Evolutionary conservation across 768 basidiomycete genomes (phyloP).

Genomic region (Mycena maculata): DNA sequence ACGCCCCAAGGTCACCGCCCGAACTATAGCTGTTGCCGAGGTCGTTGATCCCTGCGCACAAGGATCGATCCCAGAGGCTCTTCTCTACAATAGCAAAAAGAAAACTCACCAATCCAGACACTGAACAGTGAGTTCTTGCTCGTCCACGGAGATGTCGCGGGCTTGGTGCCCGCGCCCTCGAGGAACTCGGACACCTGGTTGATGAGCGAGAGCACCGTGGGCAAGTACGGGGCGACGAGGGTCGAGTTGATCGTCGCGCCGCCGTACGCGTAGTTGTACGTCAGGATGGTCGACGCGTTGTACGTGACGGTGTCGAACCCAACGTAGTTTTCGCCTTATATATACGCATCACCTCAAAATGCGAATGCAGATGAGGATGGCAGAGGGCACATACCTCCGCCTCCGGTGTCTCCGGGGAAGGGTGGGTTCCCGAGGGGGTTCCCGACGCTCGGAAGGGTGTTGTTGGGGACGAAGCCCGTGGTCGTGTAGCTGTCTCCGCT

Average conservation of each 20-base stretch:
- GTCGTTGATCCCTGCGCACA: conserved; percentile 66
- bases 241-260: conserved; percentile 72
- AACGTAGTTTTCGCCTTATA: conserved; percentile 71
- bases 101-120: conserved; percentile 63
- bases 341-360: no score
- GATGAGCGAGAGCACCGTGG: conserved; percentile 64
- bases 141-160: conserved; percentile 65
- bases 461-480: conserved; percentile 44
- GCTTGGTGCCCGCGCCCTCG: conserved; percentile 56
- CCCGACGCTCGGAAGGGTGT: conserved; percentile 41
- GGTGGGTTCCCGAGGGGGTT: conserved; percentile 54
- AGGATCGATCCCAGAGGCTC: neutral
- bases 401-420: conserved; percentile 51
- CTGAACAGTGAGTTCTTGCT: conserved; percentile 69
- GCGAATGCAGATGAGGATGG: no score
- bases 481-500: conserved; percentile 54
- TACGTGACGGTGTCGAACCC: conserved; percentile 62
- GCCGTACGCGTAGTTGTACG: conserved; percentile 75
- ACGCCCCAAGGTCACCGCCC: conserved; percentile 62
- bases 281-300: conserved; percentile 66
- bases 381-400: no score
- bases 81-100: neutral
- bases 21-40: conserved; percentile 66
- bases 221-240: conserved; percentile 64
- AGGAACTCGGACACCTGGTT: conserved; percentile 76